Percentiles rank a stretch among this genome's conserved stretches.
Conservation (phyloP, 257 asterid genomes). For the Nicotiana obtusifolia region DNA sequence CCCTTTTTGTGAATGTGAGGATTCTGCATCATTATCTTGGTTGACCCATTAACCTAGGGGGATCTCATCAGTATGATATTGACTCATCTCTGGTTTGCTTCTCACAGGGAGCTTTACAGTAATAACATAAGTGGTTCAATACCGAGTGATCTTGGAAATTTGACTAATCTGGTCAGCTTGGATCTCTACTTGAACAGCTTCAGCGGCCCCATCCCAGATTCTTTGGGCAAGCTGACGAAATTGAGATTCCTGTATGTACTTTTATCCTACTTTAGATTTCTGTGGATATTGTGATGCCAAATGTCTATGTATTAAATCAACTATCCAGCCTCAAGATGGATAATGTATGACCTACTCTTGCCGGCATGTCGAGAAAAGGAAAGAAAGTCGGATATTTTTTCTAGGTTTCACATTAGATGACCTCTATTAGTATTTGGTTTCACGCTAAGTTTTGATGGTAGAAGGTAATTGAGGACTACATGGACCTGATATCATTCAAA, state of each 20-base stretch:
- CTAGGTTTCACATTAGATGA: neutral
- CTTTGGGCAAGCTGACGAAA: constrained; percentile 82
- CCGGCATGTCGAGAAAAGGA: neutral
- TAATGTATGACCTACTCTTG: neutral
- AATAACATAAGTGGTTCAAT: constrained; percentile 82
- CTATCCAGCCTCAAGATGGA: neutral
- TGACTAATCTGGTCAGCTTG: constrained; percentile 97
- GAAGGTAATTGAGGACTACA: constrained; percentile 1
- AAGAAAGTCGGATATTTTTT: neutral
- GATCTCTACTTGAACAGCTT: constrained; percentile 93
- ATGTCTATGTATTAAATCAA: neutral
- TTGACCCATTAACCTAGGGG: neutral
- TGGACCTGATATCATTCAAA: neutral
- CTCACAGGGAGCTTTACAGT: constrained; percentile 85
- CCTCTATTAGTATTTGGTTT: neutral
- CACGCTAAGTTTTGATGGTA: neutral
- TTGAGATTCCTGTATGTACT: constrained; percentile 86
- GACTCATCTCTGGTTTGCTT: neutral
- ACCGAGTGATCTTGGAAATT: constrained; percentile 88
- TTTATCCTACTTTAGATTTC: constrained; percentile 17
- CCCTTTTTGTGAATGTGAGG: neutral
- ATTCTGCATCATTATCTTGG: neutral
- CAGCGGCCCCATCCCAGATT: constrained; percentile 77
- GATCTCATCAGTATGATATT: neutral
- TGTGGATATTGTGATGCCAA: neutral